These are phyloP conservation scores for Cucumis cinereus DNA, from an alignment of 306 rosid genomes.

Conservation along the genomic window DNA sequence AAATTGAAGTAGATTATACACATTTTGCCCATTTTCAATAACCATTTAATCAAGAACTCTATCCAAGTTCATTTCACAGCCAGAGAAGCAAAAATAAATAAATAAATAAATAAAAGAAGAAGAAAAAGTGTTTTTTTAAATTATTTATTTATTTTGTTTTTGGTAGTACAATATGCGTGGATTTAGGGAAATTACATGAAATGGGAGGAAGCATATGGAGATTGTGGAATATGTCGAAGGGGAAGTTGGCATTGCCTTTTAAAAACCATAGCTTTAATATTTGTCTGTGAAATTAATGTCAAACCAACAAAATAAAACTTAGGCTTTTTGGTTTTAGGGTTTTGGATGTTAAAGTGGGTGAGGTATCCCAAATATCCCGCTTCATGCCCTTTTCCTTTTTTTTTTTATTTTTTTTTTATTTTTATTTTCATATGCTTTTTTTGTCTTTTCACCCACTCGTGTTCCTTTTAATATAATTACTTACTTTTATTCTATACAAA, in stretches of 20 bases:
- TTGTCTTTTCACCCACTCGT: neutral
- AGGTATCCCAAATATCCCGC: slow-evolving; percentile 3
- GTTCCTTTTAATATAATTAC: neutral
- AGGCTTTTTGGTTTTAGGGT: neutral
- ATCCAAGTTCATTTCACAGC: neutral
- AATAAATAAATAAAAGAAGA: too few relatives aligned
- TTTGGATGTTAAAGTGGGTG: neutral
- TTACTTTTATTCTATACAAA: too few relatives aligned
- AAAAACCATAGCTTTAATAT: neutral
- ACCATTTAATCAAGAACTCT: neutral
- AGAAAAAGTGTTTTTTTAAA: neutral
- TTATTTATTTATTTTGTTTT: too few relatives aligned
- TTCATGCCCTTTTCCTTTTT: neutral
- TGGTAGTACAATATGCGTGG: neutral
- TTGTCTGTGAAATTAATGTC: neutral
- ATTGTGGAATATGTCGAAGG: neutral
- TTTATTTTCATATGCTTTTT: neutral
- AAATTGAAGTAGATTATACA: too few relatives aligned
- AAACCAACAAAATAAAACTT: neutral
- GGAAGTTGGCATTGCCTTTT: neutral
- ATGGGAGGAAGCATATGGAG: neutral
- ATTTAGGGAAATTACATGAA: neutral
- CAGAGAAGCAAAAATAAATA: neutral
- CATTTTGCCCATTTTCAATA: too few relatives aligned
- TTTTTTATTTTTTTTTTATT: neutral